phyloP scores from a whole-genome alignment of 495 filamentous ascomycete genomes.

The Entonaema liquescens region DNA sequence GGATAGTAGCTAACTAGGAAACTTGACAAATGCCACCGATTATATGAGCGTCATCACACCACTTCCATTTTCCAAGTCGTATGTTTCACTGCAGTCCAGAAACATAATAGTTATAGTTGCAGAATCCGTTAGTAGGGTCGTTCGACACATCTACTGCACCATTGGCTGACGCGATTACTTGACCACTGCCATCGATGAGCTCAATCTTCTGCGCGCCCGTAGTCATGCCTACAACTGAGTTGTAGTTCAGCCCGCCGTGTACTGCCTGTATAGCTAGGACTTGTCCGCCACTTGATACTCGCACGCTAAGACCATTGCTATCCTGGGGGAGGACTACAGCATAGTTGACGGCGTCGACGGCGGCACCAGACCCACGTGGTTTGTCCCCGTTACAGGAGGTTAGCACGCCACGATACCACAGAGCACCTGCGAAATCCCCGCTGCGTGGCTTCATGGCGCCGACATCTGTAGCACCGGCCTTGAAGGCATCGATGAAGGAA shows the following conservation, averaged over 20 bases:
- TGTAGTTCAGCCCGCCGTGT: slow-evolving; percentile 16
- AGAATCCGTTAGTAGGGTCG: slow-evolving; percentile 21
- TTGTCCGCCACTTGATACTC: slow-evolving; percentile 26
- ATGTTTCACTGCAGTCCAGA: slow-evolving; percentile 20
- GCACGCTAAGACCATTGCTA: not conserved
- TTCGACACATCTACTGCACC: slow-evolving; percentile 18
- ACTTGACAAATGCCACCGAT: too few species aligned
- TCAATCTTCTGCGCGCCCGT: slow-evolving; percentile 32
- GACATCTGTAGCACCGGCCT: slow-evolving; percentile 11
- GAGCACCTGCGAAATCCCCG: slow-evolving; percentile 14
- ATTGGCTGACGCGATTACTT: slow-evolving; percentile 13
- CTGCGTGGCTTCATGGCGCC: slow-evolving; percentile 12
- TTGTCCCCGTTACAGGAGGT: slow-evolving; percentile 14
- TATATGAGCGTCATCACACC: not conserved
- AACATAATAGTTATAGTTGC: slow-evolving; percentile 34
- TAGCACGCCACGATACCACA: slow-evolving; percentile 26
- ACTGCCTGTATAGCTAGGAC: slow-evolving; percentile 17
- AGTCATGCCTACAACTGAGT: slow-evolving; percentile 14
- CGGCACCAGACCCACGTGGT: slow-evolving; percentile 20
- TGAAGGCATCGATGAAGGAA: slow-evolving; percentile 40
- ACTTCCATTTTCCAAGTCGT: not conserved
- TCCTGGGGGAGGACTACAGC: slow-evolving; percentile 18
- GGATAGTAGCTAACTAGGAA: too few species aligned
- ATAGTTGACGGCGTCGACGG: slow-evolving; percentile 30
- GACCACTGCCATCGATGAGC: slow-evolving; percentile 11